Base-by-base conservation (phyloP, 108 stramenopile species). In the Discostella stelligeroides region DNA sequence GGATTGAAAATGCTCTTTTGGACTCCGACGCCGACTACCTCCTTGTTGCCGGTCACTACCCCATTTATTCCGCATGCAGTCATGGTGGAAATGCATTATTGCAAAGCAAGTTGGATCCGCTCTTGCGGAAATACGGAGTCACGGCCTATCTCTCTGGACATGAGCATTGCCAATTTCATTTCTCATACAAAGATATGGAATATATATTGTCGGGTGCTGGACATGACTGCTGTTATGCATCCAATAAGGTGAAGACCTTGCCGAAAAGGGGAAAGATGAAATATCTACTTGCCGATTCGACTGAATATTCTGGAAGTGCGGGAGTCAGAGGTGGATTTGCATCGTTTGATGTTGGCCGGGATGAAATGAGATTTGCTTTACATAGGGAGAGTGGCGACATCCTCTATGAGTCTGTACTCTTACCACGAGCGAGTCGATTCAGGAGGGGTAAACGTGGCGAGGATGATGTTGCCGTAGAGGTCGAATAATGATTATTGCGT, bases 131-230 rank as follows among this genome's bases (percentile, higher is more conserved):
- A 51, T 76, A 85, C 57, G 70, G 66, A 6, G 84, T 79, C 0
- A 74, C 82, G 6, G 79, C 79, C 10, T 85, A 85, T 43, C 30
- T 85, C 7, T 74, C 72, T 2, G 84, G 84, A 25, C 84, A 85
- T 68, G 84, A 85, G 28, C 84, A 85, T 51, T 82, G 82, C 61
- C 79, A 74, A 68, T 67, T 81, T 25, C 75, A 82, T 55, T 79
- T 63, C 21, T 39, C 61, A 0, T 50, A 63, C 37, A 51, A 85
- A n/a, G 48, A 51, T 18, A 75, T 82, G 69, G 58, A 80, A 45
- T 80, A 76, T 50, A 75, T 82, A 2, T 38, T 85, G 28, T 76
- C 80, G 17, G 82, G 79, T 39, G 71, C 70, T 17, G 84, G 82
- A 8, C 59, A 80, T 55, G 79, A 68, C 30, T 84, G 82, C 48